A percentile compares a stretch with the other conserved stretches of the same genome.
Conservation (phyloP, 768 basidiomycete species). For the Ramaria sp. region DNA sequence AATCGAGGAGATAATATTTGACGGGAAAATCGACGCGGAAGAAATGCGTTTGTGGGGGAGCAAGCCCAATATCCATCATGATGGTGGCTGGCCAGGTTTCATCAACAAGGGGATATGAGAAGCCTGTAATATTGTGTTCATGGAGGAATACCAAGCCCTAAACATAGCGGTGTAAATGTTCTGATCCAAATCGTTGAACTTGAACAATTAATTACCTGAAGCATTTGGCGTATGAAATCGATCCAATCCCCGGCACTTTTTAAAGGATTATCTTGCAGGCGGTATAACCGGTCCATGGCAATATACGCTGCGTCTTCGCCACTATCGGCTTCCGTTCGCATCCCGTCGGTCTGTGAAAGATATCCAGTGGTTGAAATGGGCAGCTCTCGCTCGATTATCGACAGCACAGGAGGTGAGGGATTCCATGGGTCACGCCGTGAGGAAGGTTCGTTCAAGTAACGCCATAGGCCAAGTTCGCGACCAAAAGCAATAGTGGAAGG, state of each 20-base stretch:
- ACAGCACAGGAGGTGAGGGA: constrained; percentile 2
- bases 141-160: constrained; percentile 7
- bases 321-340: not conserved
- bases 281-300: not conserved
- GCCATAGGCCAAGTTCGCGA: constrained; percentile 3
- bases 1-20: constrained; percentile 8
- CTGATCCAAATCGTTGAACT: too few relatives aligned
- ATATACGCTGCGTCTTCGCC: constrained; percentile 1
- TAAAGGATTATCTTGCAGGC: constrained; percentile 2
- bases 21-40: constrained; percentile 3
- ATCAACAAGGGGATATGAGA: not conserved
- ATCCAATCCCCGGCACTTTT: not conserved
- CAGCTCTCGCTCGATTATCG: constrained; percentile 2
- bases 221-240: constrained; percentile 5
- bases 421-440: constrained; percentile 7
- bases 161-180: not conserved
- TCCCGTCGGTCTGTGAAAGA: not conserved
- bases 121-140: constrained; percentile 4
- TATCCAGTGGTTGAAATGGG: not conserved
- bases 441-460: not conserved
- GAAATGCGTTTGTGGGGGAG: constrained; percentile 1
- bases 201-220: not conserved
- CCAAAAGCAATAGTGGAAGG: not conserved
- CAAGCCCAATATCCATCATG: constrained; percentile 9
- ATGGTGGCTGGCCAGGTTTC: not conserved